phyloP scores from a whole-genome alignment of 139 green algal genomes.

The Chlorella sp. region DNA sequence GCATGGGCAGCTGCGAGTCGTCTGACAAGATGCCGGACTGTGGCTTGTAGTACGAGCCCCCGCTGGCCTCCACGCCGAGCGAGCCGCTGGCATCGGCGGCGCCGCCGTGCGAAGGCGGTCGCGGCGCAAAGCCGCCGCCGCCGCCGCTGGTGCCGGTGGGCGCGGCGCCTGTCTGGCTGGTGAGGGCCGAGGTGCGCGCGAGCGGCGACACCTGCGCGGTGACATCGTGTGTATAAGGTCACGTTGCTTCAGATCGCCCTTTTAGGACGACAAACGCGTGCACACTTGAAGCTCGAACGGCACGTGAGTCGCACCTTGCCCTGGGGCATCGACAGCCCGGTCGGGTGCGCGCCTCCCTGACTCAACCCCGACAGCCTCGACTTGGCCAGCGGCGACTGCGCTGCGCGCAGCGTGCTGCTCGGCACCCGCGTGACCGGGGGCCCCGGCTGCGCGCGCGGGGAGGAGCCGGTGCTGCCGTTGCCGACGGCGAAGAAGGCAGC shows the following conservation, averaged over 20 bases:
- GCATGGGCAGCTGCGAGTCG: constrained; percentile 15
- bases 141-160: too few relatives aligned
- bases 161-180: not conserved
- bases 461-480: not conserved
- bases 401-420: not conserved
- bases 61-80: not conserved
- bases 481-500: not conserved
- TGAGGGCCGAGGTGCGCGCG: not conserved
- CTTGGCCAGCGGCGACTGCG: not conserved
- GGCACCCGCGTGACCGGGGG: not conserved
- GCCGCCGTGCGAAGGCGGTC: too few relatives aligned
- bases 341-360: not conserved
- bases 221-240: too few relatives aligned
- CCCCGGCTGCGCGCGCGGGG: not conserved
- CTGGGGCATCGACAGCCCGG: not conserved
- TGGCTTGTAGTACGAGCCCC: constrained; percentile 9
- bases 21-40: constrained; percentile 17
- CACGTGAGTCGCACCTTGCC: too few relatives aligned
- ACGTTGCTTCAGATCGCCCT: too few relatives aligned
- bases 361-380: not conserved
- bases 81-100: too few relatives aligned
- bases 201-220: not conserved
- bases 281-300: too few relatives aligned
- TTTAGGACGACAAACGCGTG: too few relatives aligned
- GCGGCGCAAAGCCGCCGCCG: too few relatives aligned